Base-by-base conservation (phyloP, 441 rosid genomes). In the Bocquillonia castaneifolia region DNA sequence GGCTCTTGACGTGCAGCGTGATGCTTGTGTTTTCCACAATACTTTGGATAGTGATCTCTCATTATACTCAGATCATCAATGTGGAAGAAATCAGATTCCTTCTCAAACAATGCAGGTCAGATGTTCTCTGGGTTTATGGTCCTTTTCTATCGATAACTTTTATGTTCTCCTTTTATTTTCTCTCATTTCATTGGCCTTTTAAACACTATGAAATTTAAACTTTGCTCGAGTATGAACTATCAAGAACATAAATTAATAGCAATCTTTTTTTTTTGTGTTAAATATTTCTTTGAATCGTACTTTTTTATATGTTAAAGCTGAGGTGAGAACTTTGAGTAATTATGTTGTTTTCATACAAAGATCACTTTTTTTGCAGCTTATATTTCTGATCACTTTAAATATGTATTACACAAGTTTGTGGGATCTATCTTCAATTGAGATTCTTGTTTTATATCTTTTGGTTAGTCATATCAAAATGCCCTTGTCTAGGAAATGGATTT, bases 51-150 rank as follows among this genome's bases (percentile, higher is more conserved):
- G 67, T 72, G 87, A 84, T 62, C 74, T 88, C 77, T 85, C 97
- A 26, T 75, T 91, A 36, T 88, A 75, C 79, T 77, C 71, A 20
- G 86, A 87, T 79, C 97, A 87, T 80, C 80, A 69, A 22, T 88
- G 95, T 76, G 84, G 84, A 73, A 75, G 75, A 72, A 79, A 75
- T 69, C 84, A 84, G 56, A 75, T 91, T 66, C 97, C 97, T 65
- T 83, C 85, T 60, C 81, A 73, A 64, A 83, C 91, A 64, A 52
- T 87, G 71, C 97, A 90, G 92, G 97, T 90, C 70, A 71, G 78
- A 36, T 52, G 53, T 72, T 20, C 20, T 67, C 54, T 59, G 44
- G 61, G 18, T 52, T 63, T n/a, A 17, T 59, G 31, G 48, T 57
- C 52, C 36, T 55, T 63, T 59, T 61, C 9, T 68, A 68, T 40